These are phyloP conservation scores for Madurella mycetomatis DNA, from an alignment of 2,329 filamentous ascomycete species.

Conservation along the genomic window DNA sequence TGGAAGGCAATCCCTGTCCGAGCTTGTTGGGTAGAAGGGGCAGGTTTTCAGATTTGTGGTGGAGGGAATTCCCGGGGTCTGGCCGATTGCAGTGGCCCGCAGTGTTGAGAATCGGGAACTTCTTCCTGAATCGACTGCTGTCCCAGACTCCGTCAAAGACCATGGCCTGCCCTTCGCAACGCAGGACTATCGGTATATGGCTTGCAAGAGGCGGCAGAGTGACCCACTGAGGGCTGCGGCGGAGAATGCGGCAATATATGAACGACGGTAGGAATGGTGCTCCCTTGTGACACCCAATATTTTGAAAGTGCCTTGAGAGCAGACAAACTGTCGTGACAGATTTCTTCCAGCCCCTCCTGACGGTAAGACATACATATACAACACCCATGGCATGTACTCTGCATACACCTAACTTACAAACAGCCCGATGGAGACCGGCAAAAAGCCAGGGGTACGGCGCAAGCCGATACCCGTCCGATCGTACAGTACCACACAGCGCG, in stretches of 20 bases:
- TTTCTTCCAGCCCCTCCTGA: too few species aligned
- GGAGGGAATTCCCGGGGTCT: not conserved
- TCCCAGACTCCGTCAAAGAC: too few species aligned
- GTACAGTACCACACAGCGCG: not conserved
- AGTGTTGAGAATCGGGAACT: not conserved
- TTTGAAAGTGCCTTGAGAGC: too few species aligned
- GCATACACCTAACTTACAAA: too few species aligned
- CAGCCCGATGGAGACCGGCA: not conserved
- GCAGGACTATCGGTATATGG: not conserved
- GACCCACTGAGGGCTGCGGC: not conserved
- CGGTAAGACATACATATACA: too few species aligned
- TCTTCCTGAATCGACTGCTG: not conserved
- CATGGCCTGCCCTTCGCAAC: not conserved
- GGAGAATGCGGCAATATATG: conserved; percentile 1
- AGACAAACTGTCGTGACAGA: too few species aligned
- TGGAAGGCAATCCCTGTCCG: not conserved
- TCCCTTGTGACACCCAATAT: not conserved
- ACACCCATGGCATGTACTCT: too few species aligned
- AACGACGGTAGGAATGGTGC: not conserved
- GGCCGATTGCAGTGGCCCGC: conserved; percentile 6
- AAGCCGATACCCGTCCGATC: conserved; percentile 1
- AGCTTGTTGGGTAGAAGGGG: not conserved
- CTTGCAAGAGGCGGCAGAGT: not conserved
- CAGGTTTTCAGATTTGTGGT: not conserved
- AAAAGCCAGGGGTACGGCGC: not conserved